Base-by-base conservation (phyloP, 1,284 basidiomycete species). In the Fomitopsis pinicola region DNA sequence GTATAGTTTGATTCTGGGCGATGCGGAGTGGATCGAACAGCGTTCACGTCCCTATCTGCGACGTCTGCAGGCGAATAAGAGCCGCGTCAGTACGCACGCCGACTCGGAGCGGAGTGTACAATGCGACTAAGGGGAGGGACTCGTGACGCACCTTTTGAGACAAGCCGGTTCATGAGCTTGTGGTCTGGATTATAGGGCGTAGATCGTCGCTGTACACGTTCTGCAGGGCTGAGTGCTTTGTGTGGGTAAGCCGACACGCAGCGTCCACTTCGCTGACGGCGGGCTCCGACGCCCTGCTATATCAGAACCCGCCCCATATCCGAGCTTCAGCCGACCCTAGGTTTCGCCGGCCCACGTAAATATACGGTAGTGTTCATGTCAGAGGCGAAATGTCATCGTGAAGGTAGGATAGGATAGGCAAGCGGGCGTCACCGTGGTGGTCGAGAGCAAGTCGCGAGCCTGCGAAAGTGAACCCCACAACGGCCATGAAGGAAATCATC, bases 401-500 rank as follows among this genome's bases (percentile, higher is more conserved):
- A 14, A 26, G 22, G 52, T 54, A 38, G 9, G 35, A 15, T 14
- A 19, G n/a, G 30, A 26, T n/a, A 50, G 28, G 26, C 22, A 17
- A 48, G 19, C 19, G 6, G 22, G 45, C 26, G 48, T 50, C 48
- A 54, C n/a, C 33, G 50, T 53, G 33, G 33, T 19, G 30, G 52
- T 54, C 52, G 52, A 36, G 52, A 54, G 35, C 52, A 54, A 54
- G 52, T 54, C 14, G 52, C 52, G 52, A 38, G n/a, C 52, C 52
- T 54, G 52, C 14, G 52, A 54, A 54, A 36, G 33, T 54, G n/a
- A 17, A 38, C 36, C n/a, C 33, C 52, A 54, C 28, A 44, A 17
- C 36, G 28, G 62, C 50, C 58, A 91, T 92, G 89, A 84, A 80
- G 68, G 91, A 92, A 69, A 90, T 92, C 64, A 73, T 92, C 63